Conservation (phyloP, 768 basidiomycete species). For the Boletus subparvulus region DNA sequence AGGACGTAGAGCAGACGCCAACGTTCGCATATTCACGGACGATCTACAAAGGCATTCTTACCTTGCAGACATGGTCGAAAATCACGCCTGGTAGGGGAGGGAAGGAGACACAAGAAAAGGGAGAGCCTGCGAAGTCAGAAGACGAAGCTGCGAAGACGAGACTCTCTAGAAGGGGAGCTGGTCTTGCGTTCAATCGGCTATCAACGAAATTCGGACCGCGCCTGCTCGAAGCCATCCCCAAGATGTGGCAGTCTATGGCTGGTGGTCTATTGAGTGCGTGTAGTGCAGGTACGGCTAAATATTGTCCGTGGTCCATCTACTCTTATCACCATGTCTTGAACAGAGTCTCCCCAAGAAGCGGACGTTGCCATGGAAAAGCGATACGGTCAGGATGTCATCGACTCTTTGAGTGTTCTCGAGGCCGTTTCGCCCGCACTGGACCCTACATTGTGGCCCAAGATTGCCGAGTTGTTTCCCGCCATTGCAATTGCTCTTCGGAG, state of each 20-base stretch:
- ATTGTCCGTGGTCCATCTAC: not conserved
- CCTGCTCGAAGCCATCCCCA: constrained; percentile 80
- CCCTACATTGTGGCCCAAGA: constrained; percentile 62
- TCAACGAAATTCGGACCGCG: constrained; percentile 71
- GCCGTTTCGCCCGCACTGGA: constrained; percentile 78
- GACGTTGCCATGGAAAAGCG: constrained; percentile 69
- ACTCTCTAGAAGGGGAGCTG: constrained; percentile 82
- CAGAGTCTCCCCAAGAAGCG: constrained; percentile 56
- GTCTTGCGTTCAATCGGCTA: constrained; percentile 76
- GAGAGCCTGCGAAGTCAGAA: constrained; percentile 44
- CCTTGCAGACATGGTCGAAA: constrained; percentile 53
- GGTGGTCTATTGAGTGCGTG: constrained; percentile 72
- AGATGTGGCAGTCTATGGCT: constrained; percentile 93
- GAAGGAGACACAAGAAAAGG: constrained; percentile 44
- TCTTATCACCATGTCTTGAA: constrained; percentile 1
- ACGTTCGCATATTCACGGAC: constrained; percentile 74
- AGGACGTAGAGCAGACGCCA: constrained; percentile 86
- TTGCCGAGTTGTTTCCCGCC: constrained; percentile 72
- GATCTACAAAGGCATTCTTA: constrained; percentile 70
- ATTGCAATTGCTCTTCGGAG: constrained; percentile 79
- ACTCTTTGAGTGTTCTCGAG: constrained; percentile 87
- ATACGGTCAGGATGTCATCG: constrained; percentile 86
- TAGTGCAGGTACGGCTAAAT: constrained; percentile 51
- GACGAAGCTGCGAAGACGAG: constrained; percentile 59
- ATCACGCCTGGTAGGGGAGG: constrained; percentile 34